Base-by-base conservation (phyloP, 2,329 filamentous ascomycete genomes). In the Penicillium thymicola region DNA sequence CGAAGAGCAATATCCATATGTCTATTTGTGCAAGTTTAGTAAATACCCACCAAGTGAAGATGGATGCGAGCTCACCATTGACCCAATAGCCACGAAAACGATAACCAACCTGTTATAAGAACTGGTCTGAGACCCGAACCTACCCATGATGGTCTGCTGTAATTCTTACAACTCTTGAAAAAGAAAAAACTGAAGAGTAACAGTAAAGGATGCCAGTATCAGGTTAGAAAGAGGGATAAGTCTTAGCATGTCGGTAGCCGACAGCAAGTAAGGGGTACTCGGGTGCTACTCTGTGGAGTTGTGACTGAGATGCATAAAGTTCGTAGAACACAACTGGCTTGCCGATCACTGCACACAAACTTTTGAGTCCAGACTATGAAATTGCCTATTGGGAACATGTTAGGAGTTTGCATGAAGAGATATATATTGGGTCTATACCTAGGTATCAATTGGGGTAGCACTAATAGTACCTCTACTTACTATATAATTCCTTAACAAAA, bases 1-100 rank as follows among this genome's bases (percentile, higher is more conserved):
- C 2, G 79, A 80, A 9, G 79, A 73, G 51, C 75, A 77, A 60
- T 81, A 82, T 23, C 80, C 79, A 59, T 81, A 82, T 2, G 80
- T 81, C 78, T 79, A 52, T 28, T 18, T 32, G 32, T 56, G 47
- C 57, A 44, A 58, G 25, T 14, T 46, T 38, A 10, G 21, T n/a
- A 18, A 37, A n/a, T 51, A 25, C 10, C 16, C 38, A 37, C 2
- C 5, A 28, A 27, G 14, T 34, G 4, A 9, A 51, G 1, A 23
- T 13, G 44, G 18, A 1, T 36, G 13, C n/a, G 7, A n/a, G 62
- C 72, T 61, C 45, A 75, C 74, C 68, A 76, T 62, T 10, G 73
- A 76, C 18, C 74, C 73, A 54, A 76, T 67, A 14, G 74, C 72
- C 38, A 74, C 74, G 38, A 73, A 74, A 34, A 73, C 58, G 4